A percentile compares a stretch with the other conserved stretches of the same genome.
Conservation (phyloP, 2,329 filamentous ascomycete genomes). For the Metarhizium sp. region DNA sequence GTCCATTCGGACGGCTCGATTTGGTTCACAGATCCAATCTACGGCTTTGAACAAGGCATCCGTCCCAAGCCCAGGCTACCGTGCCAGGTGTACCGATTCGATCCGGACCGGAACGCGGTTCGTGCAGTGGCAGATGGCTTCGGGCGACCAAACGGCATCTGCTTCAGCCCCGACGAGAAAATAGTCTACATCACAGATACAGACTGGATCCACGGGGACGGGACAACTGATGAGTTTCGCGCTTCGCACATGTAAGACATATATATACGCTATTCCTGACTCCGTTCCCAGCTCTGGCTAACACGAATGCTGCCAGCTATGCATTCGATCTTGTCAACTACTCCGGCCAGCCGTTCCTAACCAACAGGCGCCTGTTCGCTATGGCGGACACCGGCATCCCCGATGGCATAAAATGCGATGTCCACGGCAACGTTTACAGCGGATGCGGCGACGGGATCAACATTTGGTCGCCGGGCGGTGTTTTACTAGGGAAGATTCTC, state of each 20-base stretch:
- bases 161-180: constrained; percentile 34
- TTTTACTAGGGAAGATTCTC: constrained; percentile 34
- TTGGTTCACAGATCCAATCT: constrained; percentile 42
- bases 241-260: constrained; percentile 17
- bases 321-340: constrained; percentile 23
- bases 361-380: constrained; percentile 40
- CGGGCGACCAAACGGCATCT: constrained; percentile 34
- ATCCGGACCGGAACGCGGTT: constrained; percentile 26
- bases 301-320: constrained; percentile 15
- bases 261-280: neutral
- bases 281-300: neutral
- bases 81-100: constrained; percentile 38
- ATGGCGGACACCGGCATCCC: constrained; percentile 38
- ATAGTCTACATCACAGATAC: constrained; percentile 37
- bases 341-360: constrained; percentile 27
- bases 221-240: constrained; percentile 17
- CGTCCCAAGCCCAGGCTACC: constrained; percentile 33
- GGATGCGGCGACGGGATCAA: constrained; percentile 40
- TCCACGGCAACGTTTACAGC: constrained; percentile 37
- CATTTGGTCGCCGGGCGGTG: constrained; percentile 36
- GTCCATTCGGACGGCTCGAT: constrained; percentile 31
- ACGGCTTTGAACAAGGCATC: constrained; percentile 38
- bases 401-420: constrained; percentile 36
- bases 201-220: constrained; percentile 23
- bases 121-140: constrained; percentile 38